phyloP scores from a whole-genome alignment of 1,139 yeast species.

The Barnettozyma hawaiiensis region DNA sequence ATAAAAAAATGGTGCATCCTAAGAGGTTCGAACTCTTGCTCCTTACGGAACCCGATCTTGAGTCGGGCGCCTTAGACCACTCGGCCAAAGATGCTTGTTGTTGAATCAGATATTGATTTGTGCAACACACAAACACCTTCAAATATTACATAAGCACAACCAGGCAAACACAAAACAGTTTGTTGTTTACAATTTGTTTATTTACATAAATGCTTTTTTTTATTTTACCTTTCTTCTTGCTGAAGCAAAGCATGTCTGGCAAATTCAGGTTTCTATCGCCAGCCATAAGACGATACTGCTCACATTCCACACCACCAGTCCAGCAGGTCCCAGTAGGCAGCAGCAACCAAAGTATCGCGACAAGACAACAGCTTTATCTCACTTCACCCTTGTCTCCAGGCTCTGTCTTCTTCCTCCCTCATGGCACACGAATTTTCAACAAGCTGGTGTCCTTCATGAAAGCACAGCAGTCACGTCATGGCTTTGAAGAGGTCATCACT shows the following conservation, averaged over 20 bases:
- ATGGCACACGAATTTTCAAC: constrained; percentile 84
- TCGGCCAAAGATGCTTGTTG: constrained; percentile 15
- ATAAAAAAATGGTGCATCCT: constrained; percentile 13
- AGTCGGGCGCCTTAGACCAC: constrained; percentile 18
- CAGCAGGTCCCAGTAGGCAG: constrained; percentile 15
- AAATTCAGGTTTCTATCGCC: neutral
- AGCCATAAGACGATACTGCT: constrained; percentile 2
- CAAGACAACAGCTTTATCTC: constrained; percentile 65
- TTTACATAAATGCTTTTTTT: too few species aligned
- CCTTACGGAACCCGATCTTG: constrained; percentile 16
- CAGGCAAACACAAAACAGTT: too few species aligned
- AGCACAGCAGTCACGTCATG: constrained; percentile 65
- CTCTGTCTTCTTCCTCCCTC: constrained; percentile 81
- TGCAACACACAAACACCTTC: too few species aligned
- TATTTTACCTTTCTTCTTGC: too few species aligned
- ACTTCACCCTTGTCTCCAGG: constrained; percentile 84
- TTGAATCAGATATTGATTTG: too few species aligned
- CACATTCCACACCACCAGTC: neutral
- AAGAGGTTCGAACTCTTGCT: constrained; percentile 17
- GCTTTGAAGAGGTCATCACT: constrained; percentile 89
- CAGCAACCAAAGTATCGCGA: constrained; percentile 45
- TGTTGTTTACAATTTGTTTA: too few species aligned
- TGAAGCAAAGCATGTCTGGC: neutral
- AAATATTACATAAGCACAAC: neutral
- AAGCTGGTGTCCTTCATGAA: constrained; percentile 77